Evolutionary conservation across 1,139 yeast genomes (phyloP), one percentile per base, ranked within the genome.

Genomic region (Blastobotrys aristatus): DNA sequence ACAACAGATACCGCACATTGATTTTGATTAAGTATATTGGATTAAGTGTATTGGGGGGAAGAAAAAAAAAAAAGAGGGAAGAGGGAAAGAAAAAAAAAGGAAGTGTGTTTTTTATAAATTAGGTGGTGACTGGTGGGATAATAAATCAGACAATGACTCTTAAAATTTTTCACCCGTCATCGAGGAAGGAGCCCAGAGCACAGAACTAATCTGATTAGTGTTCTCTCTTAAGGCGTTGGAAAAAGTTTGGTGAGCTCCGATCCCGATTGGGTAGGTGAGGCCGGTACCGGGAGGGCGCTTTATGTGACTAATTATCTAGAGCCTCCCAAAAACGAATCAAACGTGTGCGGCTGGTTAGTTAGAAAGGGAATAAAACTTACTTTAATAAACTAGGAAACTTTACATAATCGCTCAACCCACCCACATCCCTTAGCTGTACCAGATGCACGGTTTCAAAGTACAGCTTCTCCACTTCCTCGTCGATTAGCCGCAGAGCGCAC

Each of bases 1-100:
- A 55, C 97, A 97, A 67, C 88, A 92, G 62, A 92, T 90, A 71
- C 97, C 98, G 83, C 97, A 94, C 98, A 92, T 94, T 43, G 45
- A 30, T 18, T 24, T 18, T 18, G n/a, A n/a, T n/a, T n/a, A n/a
- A n/a, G n/a, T n/a, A n/a, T n/a, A n/a, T n/a, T n/a, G n/a, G n/a
- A n/a, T n/a, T n/a, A n/a, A n/a, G n/a, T n/a, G n/a, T n/a, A n/a
- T n/a, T n/a, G n/a, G n/a, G n/a, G n/a, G 3, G 26, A 35, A 18
- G 22, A 38, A 39, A 45, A 26, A 22, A 35, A 35, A 29, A 45
- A 36, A 29, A 31, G 21, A 13, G 27, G 31, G 24, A 31, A 22
- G 35, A 31, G 35, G 17, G 4, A 14, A 27, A 13, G 17, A 22
- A 21, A 34, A 21, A 30, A 30, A 30, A 30, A 30, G 11, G 29